Percentiles rank a stretch among this genome's conserved stretches.
Evolutionary conservation across 2,329 filamentous ascomycete genomes (phyloP).

Genomic region (Ophiostoma sp.): DNA sequence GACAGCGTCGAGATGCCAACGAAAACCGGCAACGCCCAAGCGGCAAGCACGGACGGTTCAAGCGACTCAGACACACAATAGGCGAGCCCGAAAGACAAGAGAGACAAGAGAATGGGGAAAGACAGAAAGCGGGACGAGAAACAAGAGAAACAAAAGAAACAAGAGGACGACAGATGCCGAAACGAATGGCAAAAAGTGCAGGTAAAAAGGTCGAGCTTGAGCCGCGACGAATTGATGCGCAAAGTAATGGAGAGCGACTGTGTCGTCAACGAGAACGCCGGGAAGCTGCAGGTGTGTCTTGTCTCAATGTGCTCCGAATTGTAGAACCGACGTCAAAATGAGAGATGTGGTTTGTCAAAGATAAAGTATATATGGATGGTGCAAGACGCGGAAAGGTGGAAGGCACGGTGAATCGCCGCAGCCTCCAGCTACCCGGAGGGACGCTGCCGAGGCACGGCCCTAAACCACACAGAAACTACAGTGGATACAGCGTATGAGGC

Average conservation of each 20-base stretch:
- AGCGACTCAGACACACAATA: constrained; percentile 2
- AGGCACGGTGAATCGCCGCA: not conserved
- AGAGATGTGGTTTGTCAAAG: not conserved
- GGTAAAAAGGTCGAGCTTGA: not conserved
- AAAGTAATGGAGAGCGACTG: not conserved
- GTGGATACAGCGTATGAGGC: not conserved
- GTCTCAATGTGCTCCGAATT: not conserved
- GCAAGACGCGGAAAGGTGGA: not conserved
- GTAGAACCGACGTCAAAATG: not conserved
- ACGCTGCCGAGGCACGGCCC: constrained; percentile 22
- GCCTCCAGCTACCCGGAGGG: constrained; percentile 2
- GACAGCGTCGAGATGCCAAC: not conserved
- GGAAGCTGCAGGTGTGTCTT: not conserved
- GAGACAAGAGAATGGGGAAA: not conserved
- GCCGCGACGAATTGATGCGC: not conserved
- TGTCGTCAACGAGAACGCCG: not conserved
- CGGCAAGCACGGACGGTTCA: not conserved
- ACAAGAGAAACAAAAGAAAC: not conserved
- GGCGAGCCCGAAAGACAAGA: not conserved
- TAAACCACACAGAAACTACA: not conserved
- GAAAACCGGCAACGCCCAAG: not conserved
- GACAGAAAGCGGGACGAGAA: not conserved
- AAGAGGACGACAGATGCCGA: not conserved
- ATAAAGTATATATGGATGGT: not conserved
- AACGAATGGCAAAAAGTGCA: not conserved